Evolutionary conservation across 2,329 filamentous ascomycete genomes (phyloP), one percentile per base, ranked within the genome.

Genomic region (Dryadomyces quercus-mongolicae): DNA sequence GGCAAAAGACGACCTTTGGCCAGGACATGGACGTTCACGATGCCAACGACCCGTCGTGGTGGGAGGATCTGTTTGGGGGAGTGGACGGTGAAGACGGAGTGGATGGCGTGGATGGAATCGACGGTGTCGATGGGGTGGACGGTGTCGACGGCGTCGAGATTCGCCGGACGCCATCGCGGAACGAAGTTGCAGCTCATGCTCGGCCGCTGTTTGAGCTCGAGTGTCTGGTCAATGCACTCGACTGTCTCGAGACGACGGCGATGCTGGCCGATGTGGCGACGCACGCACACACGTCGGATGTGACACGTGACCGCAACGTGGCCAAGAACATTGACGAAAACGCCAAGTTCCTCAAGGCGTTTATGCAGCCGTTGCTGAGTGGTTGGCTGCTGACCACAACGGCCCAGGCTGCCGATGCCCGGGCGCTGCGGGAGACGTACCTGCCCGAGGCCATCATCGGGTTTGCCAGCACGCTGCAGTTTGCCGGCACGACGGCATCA

Each of bases 391-490:
- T 76, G 53, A 44, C 16, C 3, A n/a, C 38, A 42, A 42, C 25
- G 9, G 38, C 38, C 4, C 3, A 15, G 4, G 9, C 16, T 3
- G 42, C 16, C 16, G 81, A 87, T 54, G 77, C 89, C 49, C 69
- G 70, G 49, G 70, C 75, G 22, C 80, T 97, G 52, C 82, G 90
- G 60, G 78, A 82, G 54, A 79, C 81, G 0, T 97, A 95, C 67
- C 75, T 98, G 3, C 91, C 93, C 2, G 90, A 96, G 66, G 79
- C 88, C 18, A 74, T 95, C 45, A 76, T 98, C 51, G 88, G 86
- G 2, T 96, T 93, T 66, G 81, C 93, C 64, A 84, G 80, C 62
- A 84, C 86, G 1, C 73, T 97, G 51, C 86, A 94, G 65, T 86
- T 86, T 63, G 85, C 86, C 0, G 89, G 88, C 3, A 83, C 82